phyloP scores from a whole-genome alignment of 164 flowering plant genomes.

The Dillenia turbinata region DNA sequence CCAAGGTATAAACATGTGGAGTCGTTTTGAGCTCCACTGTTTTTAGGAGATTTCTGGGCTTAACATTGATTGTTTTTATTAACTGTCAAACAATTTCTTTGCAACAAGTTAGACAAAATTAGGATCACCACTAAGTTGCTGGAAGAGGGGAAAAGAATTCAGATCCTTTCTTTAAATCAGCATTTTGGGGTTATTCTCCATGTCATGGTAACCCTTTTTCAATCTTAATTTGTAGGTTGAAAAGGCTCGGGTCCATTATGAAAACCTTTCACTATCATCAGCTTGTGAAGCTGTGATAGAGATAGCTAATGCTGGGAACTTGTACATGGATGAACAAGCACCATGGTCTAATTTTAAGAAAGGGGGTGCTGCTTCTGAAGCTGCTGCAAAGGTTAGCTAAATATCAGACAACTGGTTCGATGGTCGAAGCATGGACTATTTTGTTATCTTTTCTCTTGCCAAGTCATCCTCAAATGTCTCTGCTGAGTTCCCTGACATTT shows the following conservation, averaged over 20 bases:
- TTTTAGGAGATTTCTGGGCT: no score
- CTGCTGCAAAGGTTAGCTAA: slow-evolving; percentile 75
- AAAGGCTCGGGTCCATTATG: slow-evolving; percentile 62
- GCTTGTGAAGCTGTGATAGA: slow-evolving; percentile 92
- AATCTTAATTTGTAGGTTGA: slow-evolving; percentile 43
- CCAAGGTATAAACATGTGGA: no score
- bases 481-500: neutral
- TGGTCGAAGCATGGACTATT: no score
- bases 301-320: slow-evolving; percentile 87
- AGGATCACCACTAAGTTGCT: no score
- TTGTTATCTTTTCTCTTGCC: no score
- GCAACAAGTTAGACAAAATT: no score
- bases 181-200: neutral
- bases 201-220: neutral
- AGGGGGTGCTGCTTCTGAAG: slow-evolving; percentile 78
- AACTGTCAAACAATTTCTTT: no score
- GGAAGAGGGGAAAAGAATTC: no score
- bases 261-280: slow-evolving; percentile 64
- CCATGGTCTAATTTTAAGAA: slow-evolving; percentile 94
- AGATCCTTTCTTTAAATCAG: neutral
- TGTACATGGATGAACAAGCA: slow-evolving; percentile 77
- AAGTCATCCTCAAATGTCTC: no score
- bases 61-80: no score
- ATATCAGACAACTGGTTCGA: no score
- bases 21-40: no score